phyloP scores from a whole-genome alignment of 768 basidiomycete genomes.

The Calvatia gigantea region DNA sequence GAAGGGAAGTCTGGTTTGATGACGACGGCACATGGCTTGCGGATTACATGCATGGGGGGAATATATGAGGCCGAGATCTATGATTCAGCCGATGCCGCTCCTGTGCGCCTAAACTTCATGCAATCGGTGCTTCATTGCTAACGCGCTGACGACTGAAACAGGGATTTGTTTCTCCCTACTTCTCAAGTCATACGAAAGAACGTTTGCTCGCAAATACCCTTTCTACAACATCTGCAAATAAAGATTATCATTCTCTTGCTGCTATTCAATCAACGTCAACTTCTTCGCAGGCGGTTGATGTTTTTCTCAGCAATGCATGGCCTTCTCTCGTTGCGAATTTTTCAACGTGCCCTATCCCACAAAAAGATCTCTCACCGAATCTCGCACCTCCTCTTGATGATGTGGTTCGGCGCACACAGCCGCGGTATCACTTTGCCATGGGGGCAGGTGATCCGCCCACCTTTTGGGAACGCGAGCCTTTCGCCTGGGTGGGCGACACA shows the following conservation, averaged over 20 bases:
- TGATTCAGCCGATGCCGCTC: constrained; percentile 54
- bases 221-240: constrained; percentile 42
- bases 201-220: constrained; percentile 70
- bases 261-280: constrained; percentile 60
- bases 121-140: neutral
- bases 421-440: constrained; percentile 85
- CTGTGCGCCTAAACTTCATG: constrained; percentile 39
- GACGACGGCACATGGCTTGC: constrained; percentile 74
- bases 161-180: constrained; percentile 79
- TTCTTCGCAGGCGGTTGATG: constrained; percentile 68
- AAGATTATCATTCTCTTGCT: constrained; percentile 62
- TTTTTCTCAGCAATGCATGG: constrained; percentile 80
- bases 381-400: constrained; percentile 64
- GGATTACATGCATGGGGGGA: constrained; percentile 86
- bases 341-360: constrained; percentile 50
- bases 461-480: constrained; percentile 97
- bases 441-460: constrained; percentile 54
- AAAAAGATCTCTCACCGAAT: constrained; percentile 38
- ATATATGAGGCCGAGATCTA: constrained; percentile 63
- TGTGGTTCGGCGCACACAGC: constrained; percentile 60
- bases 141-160: constrained; percentile 22
- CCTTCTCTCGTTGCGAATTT: constrained; percentile 62
- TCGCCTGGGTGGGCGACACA: constrained; percentile 72
- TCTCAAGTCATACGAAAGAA: constrained; percentile 65
- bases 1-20: constrained; percentile 80